These are phyloP conservation scores for Beauveria caledonica DNA, from an alignment of 2,329 filamentous ascomycete species.

Conservation along the genomic window DNA sequence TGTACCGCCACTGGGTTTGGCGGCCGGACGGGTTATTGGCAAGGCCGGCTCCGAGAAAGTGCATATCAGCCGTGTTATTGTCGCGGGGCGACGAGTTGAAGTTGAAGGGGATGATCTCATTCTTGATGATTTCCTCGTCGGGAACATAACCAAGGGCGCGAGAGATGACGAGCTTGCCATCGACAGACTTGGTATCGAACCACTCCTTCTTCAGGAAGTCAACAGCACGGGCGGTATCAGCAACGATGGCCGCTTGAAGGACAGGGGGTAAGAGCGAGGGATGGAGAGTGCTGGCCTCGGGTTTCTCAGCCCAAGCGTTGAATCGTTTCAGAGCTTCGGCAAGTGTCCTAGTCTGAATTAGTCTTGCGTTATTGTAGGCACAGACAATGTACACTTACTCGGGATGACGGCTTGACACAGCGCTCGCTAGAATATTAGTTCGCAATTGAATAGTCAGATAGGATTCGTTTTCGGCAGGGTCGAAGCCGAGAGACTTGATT, in stretches of 20 bases:
- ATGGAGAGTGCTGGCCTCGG: slow-evolving; percentile 61
- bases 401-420: slow-evolving; percentile 69
- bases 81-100: slow-evolving; percentile 54
- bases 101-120: slow-evolving; percentile 66
- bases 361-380: background rate
- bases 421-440: slow-evolving; percentile 68
- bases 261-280: slow-evolving; percentile 74
- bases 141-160: slow-evolving; percentile 67
- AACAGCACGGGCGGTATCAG: slow-evolving; percentile 60
- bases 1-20: slow-evolving; percentile 72
- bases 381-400: slow-evolving; percentile 39
- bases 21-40: slow-evolving; percentile 66
- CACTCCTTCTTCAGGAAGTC: slow-evolving; percentile 79
- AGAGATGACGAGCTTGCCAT: slow-evolving; percentile 83
- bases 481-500: slow-evolving; percentile 77
- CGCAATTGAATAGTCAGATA: slow-evolving; percentile 77
- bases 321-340: slow-evolving; percentile 73
- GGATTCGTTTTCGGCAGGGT: slow-evolving; percentile 68
- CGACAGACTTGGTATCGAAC: slow-evolving; percentile 71
- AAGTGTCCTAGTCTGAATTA: slow-evolving; percentile 42
- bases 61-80: slow-evolving; percentile 82
- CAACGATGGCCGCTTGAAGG: slow-evolving; percentile 68
- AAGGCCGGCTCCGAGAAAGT: slow-evolving; percentile 67
- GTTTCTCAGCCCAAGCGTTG: slow-evolving; percentile 65
- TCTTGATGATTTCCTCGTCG: slow-evolving; percentile 56